phyloP scores from a whole-genome alignment of 352 stramenopile genomes.

The Phytophthora tentaculata region DNA sequence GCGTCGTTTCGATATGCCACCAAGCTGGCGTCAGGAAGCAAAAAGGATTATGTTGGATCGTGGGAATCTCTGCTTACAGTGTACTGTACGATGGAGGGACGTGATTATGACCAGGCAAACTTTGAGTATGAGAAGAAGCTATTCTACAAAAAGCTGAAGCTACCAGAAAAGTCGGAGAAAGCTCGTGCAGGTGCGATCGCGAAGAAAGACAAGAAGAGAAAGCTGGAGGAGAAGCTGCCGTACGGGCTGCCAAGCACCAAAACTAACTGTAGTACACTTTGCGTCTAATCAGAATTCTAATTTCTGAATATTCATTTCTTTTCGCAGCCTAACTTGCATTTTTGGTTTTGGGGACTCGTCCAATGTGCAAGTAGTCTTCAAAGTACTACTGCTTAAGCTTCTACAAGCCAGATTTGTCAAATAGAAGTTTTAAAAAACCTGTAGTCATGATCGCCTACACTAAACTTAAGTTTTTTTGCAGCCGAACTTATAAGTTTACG shows the following conservation, averaged over 20 bases:
- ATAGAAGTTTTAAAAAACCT: too few species aligned
- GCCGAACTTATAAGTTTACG: too few species aligned
- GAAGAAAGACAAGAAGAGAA: neutral
- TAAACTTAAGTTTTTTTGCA: too few species aligned
- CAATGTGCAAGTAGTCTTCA: too few species aligned
- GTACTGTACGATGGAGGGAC: neutral
- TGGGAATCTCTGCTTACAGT: neutral
- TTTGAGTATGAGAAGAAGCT: neutral
- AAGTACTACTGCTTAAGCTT: too few species aligned
- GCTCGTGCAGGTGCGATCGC: neutral
- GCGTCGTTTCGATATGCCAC: conserved; percentile 11
- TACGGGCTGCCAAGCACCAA: neutral
- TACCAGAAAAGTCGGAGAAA: neutral
- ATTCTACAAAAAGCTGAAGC: neutral
- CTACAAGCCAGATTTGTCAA: too few species aligned
- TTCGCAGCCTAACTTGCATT: too few species aligned
- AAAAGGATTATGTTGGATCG: neutral
- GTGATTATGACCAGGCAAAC: neutral
- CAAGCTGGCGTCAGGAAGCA: neutral
- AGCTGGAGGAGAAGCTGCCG: too few species aligned
- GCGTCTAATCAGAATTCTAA: neutral
- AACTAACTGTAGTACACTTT: too few species aligned
- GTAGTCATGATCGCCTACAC: too few species aligned
- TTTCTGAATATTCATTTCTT: neutral
- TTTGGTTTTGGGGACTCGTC: too few species aligned